A percentile compares a stretch with the other conserved stretches of the same genome.
These are phyloP conservation scores for Coemansia sp. DNA, from an alignment of 192 early-diverging fungal species.

Conservation along the genomic window DNA sequence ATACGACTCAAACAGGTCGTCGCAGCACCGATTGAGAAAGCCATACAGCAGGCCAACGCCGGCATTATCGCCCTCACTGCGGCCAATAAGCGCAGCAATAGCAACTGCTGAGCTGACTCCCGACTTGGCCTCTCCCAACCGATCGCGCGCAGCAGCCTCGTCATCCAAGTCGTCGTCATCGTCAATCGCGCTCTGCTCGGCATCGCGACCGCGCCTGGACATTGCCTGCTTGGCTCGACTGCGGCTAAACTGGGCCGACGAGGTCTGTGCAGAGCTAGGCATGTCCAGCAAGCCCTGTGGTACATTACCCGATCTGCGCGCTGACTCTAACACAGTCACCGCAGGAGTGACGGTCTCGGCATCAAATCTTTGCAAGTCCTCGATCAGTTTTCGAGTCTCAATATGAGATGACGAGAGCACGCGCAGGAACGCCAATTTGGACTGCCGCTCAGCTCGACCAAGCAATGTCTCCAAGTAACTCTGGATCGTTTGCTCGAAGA, in stretches of 20 bases:
- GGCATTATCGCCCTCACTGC: slow-evolving; percentile 53
- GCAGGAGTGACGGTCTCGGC: slow-evolving; percentile 60
- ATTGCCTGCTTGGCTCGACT: slow-evolving; percentile 49
- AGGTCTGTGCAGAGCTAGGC: slow-evolving; percentile 43
- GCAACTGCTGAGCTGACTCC: slow-evolving; percentile 51
- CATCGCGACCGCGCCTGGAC: slow-evolving; percentile 8
- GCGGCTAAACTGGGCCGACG: slow-evolving; percentile 54
- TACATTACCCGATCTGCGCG: slow-evolving; percentile 39
- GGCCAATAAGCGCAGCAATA: slow-evolving; percentile 52
- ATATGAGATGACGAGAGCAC: slow-evolving; percentile 73
- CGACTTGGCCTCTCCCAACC: slow-evolving; percentile 48
- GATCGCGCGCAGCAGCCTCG: slow-evolving; percentile 42
- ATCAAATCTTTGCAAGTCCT: slow-evolving; percentile 82
- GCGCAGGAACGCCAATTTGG: slow-evolving; percentile 80
- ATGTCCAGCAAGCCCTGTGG: slow-evolving; percentile 52
- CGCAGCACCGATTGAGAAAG: slow-evolving; percentile 85
- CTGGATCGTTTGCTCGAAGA: slow-evolving; percentile 97
- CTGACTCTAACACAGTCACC: slow-evolving; percentile 50
- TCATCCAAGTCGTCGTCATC: slow-evolving; percentile 52
- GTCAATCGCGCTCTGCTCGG: slow-evolving; percentile 24
- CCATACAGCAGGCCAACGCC: slow-evolving; percentile 63
- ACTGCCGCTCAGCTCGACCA: slow-evolving; percentile 66
- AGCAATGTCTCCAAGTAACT: slow-evolving; percentile 84
- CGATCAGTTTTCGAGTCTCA: slow-evolving; percentile 72
- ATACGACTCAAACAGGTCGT: slow-evolving; percentile 95